Base-by-base conservation (phyloP, 148 eudicot species). In the Tetragonia tetragonoides region DNA sequence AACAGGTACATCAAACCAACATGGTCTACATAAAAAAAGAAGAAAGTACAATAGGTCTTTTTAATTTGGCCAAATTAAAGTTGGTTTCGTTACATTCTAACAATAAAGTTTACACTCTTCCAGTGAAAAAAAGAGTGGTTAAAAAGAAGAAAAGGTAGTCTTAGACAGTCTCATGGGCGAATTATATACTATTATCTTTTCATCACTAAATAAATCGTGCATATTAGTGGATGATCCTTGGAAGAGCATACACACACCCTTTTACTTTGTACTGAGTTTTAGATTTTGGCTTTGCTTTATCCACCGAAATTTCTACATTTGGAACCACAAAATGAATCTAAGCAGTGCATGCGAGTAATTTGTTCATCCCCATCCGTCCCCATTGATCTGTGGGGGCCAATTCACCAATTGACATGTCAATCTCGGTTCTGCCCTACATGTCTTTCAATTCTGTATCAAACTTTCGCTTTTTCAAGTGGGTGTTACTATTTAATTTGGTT, bases 261-360 rank as follows among this genome's bases (percentile, higher is more conserved):
- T 70, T 47, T 8, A 44, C 7, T 63, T 16, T 66, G 15, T 41
- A 39, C 10, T 68, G 59, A 57, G 62, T 42, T 49, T 74, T 57
- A 24, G 20, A 44, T 34, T 73, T 54, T 37, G 42, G 47, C 1
- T 54, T 64, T 66, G 68, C 60, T 80, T 74, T 66, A 68, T 41
- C 67, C 34, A 66, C 53, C 60, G n/a, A 61, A 56, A 54, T 51
- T 70, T 39, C 79, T 44, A 69, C 72, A 70, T 81, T 76, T 76
- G 76, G 76, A 81, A 51, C 18, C 70, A 76, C 79, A 75, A 72
- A 72, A 81, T 77, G 77, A 66, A 71, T 72, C 68, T 71, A 72
- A 72, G 75, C 28, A 78, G 75, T 78, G 82, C 84, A 84, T 84
- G 82, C 84, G 77, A 80, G 47, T 69, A 73, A 80, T 53, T 69